Conservation (phyloP, 345 rosid genomes). For the Anastatica hierochuntica region DNA sequence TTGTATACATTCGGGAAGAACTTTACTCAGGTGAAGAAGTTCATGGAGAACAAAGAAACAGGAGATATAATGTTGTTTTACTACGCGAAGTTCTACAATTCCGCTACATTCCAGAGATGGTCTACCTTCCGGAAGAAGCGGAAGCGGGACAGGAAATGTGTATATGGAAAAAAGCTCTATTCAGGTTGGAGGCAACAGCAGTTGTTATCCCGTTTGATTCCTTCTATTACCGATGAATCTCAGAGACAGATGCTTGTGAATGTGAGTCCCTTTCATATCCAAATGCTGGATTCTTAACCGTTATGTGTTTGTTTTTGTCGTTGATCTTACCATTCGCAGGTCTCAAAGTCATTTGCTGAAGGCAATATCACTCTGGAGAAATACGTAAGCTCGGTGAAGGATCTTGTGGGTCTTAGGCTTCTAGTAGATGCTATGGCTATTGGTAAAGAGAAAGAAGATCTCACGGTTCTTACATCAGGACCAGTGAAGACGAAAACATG, state of each 20-base stretch:
- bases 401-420: constrained; percentile 35
- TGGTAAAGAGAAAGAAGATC: constrained; percentile 66
- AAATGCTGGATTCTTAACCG: background rate
- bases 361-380: constrained; percentile 40
- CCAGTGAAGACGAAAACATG: constrained; percentile 31
- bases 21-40: constrained; percentile 36
- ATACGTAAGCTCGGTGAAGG: constrained; percentile 34
- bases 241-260: constrained; percentile 24
- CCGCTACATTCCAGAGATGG: constrained; percentile 44
- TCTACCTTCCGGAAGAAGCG: constrained; percentile 40
- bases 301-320: background rate
- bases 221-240: constrained; percentile 31
- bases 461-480: constrained; percentile 39
- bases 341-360: constrained; percentile 49
- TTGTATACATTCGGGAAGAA: constrained; percentile 50
- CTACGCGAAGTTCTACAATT: constrained; percentile 48
- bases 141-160: constrained; percentile 35
- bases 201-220: constrained; percentile 51
- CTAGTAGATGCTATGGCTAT: constrained; percentile 60
- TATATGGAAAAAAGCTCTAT: constrained; percentile 46
- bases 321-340: constrained; percentile 32
- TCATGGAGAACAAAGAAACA: constrained; percentile 37
- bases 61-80: constrained; percentile 49
- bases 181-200: constrained; percentile 68
- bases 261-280: constrained; percentile 25